Conservation (phyloP, 257 asterid genomes). For the Forsythia suspensa region DNA sequence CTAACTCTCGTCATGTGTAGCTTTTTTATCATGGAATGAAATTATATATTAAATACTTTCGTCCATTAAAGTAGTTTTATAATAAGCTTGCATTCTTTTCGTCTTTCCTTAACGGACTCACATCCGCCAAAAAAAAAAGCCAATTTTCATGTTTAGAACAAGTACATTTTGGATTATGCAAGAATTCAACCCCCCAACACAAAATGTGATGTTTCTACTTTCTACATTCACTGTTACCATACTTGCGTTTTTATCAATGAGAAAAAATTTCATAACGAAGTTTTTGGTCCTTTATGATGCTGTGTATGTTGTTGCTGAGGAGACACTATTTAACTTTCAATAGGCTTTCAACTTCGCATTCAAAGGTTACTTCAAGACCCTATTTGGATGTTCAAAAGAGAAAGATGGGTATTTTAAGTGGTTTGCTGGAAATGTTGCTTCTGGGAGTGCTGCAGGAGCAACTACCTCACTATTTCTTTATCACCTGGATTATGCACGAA, state of each 20-base stretch:
- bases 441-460: conserved; percentile 99
- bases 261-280: not conserved
- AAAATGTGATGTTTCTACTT: not conserved
- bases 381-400: conserved; percentile 77
- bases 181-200: too few species aligned
- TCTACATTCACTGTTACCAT: not conserved
- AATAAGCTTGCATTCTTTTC: not conserved
- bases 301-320: conserved; percentile 7
- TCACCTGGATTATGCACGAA: conserved; percentile 66
- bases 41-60: not conserved
- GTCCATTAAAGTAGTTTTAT: not conserved
- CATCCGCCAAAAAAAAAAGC: not conserved
- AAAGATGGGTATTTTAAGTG: conserved; percentile 83
- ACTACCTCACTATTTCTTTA: conserved; percentile 76
- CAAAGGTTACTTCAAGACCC: conserved; percentile 79
- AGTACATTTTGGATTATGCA: not conserved
- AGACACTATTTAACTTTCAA: conserved; percentile 14
- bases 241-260: not conserved
- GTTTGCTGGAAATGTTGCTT: conserved; percentile 96
- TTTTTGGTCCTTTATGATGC: not conserved
- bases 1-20: not conserved
- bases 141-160: not conserved
- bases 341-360: conserved; percentile 97
- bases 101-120: not conserved
- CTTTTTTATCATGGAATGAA: not conserved